Evolutionary conservation across 495 filamentous ascomycete genomes (phyloP).

Genomic region (Podospora appendiculata): DNA sequence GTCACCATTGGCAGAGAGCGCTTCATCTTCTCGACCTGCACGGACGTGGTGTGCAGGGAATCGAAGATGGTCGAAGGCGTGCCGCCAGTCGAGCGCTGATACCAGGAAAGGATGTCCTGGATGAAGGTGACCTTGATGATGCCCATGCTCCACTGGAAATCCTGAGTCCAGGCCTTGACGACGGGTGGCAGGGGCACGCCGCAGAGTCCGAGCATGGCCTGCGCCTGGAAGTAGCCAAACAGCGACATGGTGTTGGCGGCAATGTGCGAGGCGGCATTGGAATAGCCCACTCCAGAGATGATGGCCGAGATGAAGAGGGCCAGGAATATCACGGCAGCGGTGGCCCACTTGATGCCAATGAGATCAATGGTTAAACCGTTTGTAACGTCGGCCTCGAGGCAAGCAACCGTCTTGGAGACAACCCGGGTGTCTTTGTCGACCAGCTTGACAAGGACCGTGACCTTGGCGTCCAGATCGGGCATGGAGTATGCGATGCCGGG

Average conservation of each 20-base stretch:
- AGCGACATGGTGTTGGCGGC: slow-evolving; percentile 88
- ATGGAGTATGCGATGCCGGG: slow-evolving; percentile 84
- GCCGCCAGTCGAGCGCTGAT: slow-evolving; percentile 89
- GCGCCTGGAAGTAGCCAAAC: slow-evolving; percentile 92
- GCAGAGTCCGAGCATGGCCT: slow-evolving; percentile 90
- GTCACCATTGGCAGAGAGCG: slow-evolving; percentile 37
- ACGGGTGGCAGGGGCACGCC: slow-evolving; percentile 82
- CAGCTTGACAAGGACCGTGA: slow-evolving; percentile 72
- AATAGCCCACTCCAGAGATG: slow-evolving; percentile 74
- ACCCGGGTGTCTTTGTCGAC: too few species aligned
- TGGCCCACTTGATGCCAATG: slow-evolving; percentile 78
- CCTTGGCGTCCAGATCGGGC: slow-evolving; percentile 87
- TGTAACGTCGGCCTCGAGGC: slow-evolving; percentile 80
- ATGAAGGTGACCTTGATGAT: slow-evolving; percentile 86
- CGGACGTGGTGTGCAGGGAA: slow-evolving; percentile 64
- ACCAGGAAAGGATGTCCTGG: slow-evolving; percentile 88
- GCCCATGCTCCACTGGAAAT: slow-evolving; percentile 98
- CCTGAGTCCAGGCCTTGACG: slow-evolving; percentile 91
- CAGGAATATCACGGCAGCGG: slow-evolving; percentile 78
- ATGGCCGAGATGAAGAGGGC: slow-evolving; percentile 78
- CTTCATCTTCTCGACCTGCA: slow-evolving; percentile 60
- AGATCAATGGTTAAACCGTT: slow-evolving; percentile 90
- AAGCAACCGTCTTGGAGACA: slow-evolving; percentile 49
- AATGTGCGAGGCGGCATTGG: slow-evolving; percentile 95
- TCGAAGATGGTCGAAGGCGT: slow-evolving; percentile 75